Evolutionary conservation across 2,329 filamentous ascomycete genomes (phyloP), one percentile per base, ranked within the genome.

Genomic region (Teratosphaeria viscida): DNA sequence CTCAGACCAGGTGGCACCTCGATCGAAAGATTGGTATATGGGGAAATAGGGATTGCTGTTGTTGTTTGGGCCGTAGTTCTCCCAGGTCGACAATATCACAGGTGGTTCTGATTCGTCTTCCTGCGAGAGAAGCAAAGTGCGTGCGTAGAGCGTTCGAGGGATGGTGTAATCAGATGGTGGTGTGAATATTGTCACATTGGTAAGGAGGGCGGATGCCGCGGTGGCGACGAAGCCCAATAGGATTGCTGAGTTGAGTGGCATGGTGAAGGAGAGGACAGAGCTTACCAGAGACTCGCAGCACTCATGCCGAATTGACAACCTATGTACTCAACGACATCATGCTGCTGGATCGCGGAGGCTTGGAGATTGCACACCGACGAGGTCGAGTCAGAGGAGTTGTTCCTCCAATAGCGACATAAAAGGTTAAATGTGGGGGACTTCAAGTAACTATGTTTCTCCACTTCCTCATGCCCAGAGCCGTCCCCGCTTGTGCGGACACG

Each of bases 1-100:
- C 68, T 86, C 80, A 16, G 77, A 76, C 87, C 87, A 90, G 1
- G 80, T 84, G 23, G 69, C 67, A 11, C 77, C 68, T 62, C 74
- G 67, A 70, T 82, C 78, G 61, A 67, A 73, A 66, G 74, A 81
- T 66, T 69, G 74, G 65, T 73, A 79, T 64, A 79, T 76, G 35
- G 76, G 77, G 62, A 77, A 78, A 68, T 76, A 77, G 10, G 69
- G 62, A 39, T 61, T 61, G 62, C 67, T n/a, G 70, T 76, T 57
- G 71, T 75, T 68, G 75, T 78, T 47, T 70, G 79, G 55, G 70
- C 77, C 59, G 69, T 81, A 81, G 68, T 81, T 81, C 63, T 82
- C 79, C 79, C 79, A 82, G 27, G 79, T 82, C 11, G 78, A 76
- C 10, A 82, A 75, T 2, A 82, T 69, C 2, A 63, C 63, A 52